phyloP scores from a whole-genome alignment of 768 basidiomycete species.

The Auriculariales sp. region DNA sequence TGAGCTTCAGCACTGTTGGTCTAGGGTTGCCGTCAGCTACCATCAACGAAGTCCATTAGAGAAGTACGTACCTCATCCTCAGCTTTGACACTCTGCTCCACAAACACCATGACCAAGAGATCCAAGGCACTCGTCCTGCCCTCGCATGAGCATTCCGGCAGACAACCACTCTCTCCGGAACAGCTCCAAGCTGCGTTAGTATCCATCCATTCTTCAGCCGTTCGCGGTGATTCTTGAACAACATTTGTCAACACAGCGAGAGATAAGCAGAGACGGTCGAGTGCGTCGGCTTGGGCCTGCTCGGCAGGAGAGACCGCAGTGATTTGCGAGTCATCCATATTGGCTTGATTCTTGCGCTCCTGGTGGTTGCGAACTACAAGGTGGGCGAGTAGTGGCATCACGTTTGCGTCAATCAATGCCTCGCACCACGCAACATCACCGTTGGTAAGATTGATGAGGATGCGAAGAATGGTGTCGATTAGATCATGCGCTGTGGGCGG shows the following conservation, averaged over 20 bases:
- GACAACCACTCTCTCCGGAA: constrained; percentile 32
- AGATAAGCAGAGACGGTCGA: constrained; percentile 64
- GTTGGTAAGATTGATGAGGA: constrained; percentile 61
- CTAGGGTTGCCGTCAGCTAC: neutral
- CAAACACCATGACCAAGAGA: constrained; percentile 36
- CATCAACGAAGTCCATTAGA: constrained; percentile 21
- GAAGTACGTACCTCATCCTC: constrained; percentile 14
- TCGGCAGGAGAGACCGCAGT: too few relatives aligned
- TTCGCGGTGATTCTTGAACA: constrained; percentile 37
- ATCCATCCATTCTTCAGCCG: constrained; percentile 1
- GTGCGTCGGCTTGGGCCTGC: constrained; percentile 23
- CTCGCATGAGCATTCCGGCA: constrained; percentile 37
- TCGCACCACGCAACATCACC: constrained; percentile 40
- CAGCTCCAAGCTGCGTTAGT: constrained; percentile 21
- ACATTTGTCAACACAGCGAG: constrained; percentile 67
- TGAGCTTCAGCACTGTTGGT: constrained; percentile 6
- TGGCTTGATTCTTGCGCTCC: constrained; percentile 5
- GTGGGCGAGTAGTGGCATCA: constrained; percentile 33
- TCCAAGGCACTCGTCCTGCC: constrained; percentile 30
- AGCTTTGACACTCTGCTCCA: constrained; percentile 14
- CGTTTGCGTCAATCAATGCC: constrained; percentile 29
- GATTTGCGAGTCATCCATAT: constrained; percentile 10
- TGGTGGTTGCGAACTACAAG: constrained; percentile 28
- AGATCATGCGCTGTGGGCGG: constrained; percentile 27
- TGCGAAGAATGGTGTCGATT: constrained; percentile 42